These are phyloP conservation scores for Mycena epipterygia DNA, from an alignment of 768 basidiomycete species.

Conservation along the genomic window DNA sequence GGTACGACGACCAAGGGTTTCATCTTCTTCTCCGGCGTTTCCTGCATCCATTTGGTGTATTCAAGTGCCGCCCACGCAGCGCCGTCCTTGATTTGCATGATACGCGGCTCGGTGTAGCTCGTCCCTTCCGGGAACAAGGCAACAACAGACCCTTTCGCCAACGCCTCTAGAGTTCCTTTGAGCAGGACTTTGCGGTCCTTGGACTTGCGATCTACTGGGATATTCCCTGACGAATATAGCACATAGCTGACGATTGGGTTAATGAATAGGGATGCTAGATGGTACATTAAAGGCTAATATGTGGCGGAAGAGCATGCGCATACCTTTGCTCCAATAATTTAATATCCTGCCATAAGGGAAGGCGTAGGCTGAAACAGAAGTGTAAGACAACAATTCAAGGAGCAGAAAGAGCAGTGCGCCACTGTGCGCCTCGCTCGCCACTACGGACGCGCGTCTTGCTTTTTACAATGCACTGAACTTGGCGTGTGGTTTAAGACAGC, in stretches of 20 bases:
- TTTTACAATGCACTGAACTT: neutral
- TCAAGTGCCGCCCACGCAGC: slow-evolving; percentile 96
- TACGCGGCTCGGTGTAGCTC: slow-evolving; percentile 92
- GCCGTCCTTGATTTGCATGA: slow-evolving; percentile 95
- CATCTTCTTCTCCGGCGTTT: slow-evolving; percentile 61
- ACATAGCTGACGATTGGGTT: slow-evolving; percentile 83
- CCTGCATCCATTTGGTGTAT: slow-evolving; percentile 83
- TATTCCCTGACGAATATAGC: slow-evolving; percentile 93
- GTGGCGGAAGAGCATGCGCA: neutral
- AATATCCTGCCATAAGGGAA: slow-evolving; percentile 88
- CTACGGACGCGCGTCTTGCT: neutral
- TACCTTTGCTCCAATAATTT: slow-evolving; percentile 96
- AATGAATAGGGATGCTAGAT: slow-evolving; percentile 79
- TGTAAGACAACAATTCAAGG: neutral
- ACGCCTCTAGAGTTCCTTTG: slow-evolving; percentile 88
- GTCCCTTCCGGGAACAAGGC: slow-evolving; percentile 96
- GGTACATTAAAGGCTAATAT: slow-evolving; percentile 24
- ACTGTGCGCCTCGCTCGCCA: neutral
- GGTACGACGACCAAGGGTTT: slow-evolving; percentile 79
- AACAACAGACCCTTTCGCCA: slow-evolving; percentile 84
- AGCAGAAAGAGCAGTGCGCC: neutral
- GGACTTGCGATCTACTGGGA: slow-evolving; percentile 95
- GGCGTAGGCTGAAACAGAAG: slow-evolving; percentile 67
- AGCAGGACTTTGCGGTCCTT: slow-evolving; percentile 93
- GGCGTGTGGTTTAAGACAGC: neutral